Conservation (phyloP, 352 stramenopile genomes). For the Globisporangium takayamanum region DNA sequence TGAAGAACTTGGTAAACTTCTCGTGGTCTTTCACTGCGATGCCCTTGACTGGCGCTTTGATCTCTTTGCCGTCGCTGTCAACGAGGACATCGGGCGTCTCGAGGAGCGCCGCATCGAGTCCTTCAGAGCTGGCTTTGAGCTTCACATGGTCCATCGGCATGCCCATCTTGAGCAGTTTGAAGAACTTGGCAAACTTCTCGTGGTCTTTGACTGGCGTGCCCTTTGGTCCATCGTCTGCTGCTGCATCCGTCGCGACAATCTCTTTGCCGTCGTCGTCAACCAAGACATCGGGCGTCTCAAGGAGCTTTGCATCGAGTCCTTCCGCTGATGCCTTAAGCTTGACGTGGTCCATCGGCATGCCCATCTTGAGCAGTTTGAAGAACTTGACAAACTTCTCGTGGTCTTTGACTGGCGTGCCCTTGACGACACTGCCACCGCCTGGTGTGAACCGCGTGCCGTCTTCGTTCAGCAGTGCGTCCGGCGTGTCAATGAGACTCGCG, state of each 20-base stretch:
- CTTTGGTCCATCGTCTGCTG: slow-evolving; percentile 10
- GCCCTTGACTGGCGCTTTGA: slow-evolving; percentile 10
- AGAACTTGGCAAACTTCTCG: slow-evolving; percentile 91
- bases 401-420: slow-evolving; percentile 61
- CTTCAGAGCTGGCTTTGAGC: slow-evolving; percentile 65
- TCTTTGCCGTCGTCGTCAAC: slow-evolving; percentile 54
- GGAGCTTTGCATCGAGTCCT: slow-evolving; percentile 40
- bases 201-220: slow-evolving; percentile 76
- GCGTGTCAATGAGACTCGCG: slow-evolving; percentile 42
- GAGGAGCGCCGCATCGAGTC: slow-evolving; percentile 42
- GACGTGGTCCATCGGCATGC: slow-evolving; percentile 83
- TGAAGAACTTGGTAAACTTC: slow-evolving; percentile 93
- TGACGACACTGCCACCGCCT: slow-evolving; percentile 1
- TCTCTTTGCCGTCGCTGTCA: slow-evolving; percentile 53
- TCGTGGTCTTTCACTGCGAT: slow-evolving; percentile 80
- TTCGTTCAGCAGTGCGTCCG: slow-evolving; percentile 49
- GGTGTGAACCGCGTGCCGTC: slow-evolving; percentile 41
- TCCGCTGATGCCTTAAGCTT: slow-evolving; percentile 76
- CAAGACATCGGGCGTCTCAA: slow-evolving; percentile 57
- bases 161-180: slow-evolving; percentile 90
- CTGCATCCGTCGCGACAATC: slow-evolving; percentile 5
- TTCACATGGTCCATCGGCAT: slow-evolving; percentile 88
- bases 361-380: slow-evolving; percentile 91
- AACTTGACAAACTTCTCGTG: slow-evolving; percentile 92
- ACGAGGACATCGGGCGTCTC: slow-evolving; percentile 57